A percentile compares a stretch with the other conserved stretches of the same genome.
phyloP scores from a whole-genome alignment of 352 stramenopile genomes.

The Blastocystis sp. region DNA sequence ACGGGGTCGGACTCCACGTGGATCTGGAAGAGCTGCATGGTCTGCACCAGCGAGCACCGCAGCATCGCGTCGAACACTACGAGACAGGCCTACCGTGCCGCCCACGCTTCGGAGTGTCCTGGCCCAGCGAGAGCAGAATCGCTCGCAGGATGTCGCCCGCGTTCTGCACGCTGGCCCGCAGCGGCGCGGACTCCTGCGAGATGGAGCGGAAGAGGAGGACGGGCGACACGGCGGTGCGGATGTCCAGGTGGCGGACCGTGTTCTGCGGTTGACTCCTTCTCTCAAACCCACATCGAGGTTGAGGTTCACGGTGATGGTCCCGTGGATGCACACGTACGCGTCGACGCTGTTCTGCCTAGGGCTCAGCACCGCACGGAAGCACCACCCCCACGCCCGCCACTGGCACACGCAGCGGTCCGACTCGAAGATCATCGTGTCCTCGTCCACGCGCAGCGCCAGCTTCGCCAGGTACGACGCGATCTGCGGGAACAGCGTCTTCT shows the following conservation, averaged over 20 bases:
- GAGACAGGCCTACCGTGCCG: background rate
- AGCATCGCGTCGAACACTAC: constrained; percentile 51
- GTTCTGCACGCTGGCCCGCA: constrained; percentile 2
- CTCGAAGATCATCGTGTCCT: constrained; percentile 61
- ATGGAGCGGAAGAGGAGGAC: constrained; percentile 15
- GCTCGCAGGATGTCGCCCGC: background rate
- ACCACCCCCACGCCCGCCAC: constrained; percentile 49
- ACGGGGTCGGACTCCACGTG: background rate
- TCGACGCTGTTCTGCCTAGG: constrained; percentile 24
- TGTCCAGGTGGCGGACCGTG: constrained; percentile 31
- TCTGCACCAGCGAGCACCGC: constrained; percentile 6
- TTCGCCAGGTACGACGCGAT: background rate
- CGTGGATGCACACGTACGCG: constrained; percentile 38
- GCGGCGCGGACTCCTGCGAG: background rate
- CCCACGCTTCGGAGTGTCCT: constrained; percentile 2
- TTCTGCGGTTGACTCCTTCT: background rate
- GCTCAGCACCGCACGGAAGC: background rate
- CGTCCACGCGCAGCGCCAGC: constrained; percentile 28
- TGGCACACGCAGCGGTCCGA: constrained; percentile 54
- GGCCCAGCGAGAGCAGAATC: constrained; percentile 5
- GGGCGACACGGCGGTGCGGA: constrained; percentile 17
- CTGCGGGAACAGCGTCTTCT: constrained; percentile 25
- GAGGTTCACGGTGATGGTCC: constrained; percentile 21
- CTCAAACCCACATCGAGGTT: background rate
- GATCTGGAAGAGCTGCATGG: constrained; percentile 18